Conservation (phyloP, 2,329 filamentous ascomycete genomes). For the Stagonosporopsis rhizophila region DNA sequence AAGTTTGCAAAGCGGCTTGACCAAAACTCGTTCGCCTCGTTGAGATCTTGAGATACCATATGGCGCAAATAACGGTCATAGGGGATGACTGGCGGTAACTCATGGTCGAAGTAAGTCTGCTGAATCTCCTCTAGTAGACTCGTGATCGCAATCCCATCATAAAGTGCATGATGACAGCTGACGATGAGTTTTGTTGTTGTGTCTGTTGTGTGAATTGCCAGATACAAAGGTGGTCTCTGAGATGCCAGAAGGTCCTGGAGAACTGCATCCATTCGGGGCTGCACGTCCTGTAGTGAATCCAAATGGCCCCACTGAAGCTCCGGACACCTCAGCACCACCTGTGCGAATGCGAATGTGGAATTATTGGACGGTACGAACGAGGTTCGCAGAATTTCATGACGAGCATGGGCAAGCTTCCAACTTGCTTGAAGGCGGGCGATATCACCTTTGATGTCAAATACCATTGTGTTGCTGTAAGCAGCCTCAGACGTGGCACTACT, state of each 20-base stretch:
- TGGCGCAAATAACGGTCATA: slow-evolving; percentile 71
- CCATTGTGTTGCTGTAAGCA: slow-evolving; percentile 76
- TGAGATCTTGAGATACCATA: slow-evolving; percentile 59
- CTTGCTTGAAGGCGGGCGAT: slow-evolving; percentile 60
- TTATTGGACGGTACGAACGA: slow-evolving; percentile 73
- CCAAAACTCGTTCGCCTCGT: slow-evolving; percentile 72
- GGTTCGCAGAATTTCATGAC: slow-evolving; percentile 81
- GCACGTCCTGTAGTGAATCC: slow-evolving; percentile 31
- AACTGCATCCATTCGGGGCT: slow-evolving; percentile 52
- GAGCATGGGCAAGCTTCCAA: slow-evolving; percentile 68
- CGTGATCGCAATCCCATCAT: slow-evolving; percentile 81
- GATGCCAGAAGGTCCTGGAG: slow-evolving; percentile 57
- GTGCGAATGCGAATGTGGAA: slow-evolving; percentile 68
- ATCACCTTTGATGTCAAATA: slow-evolving; percentile 66
- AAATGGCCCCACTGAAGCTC: slow-evolving; percentile 51
- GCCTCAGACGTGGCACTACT: slow-evolving; percentile 55
- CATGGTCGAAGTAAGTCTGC: slow-evolving; percentile 56
- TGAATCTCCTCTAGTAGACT: slow-evolving; percentile 76
- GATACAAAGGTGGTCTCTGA: slow-evolving; percentile 45
- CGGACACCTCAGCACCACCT: slow-evolving; percentile 65
- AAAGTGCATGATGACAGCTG: slow-evolving; percentile 80
- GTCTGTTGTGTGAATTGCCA: slow-evolving; percentile 35
- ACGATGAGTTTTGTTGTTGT: slow-evolving; percentile 52
- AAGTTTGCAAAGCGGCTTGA: slow-evolving; percentile 61
- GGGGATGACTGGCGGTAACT: slow-evolving; percentile 59